Evolutionary conservation across 768 basidiomycete species (phyloP).

Genomic region (Agaricus subrufescens): DNA sequence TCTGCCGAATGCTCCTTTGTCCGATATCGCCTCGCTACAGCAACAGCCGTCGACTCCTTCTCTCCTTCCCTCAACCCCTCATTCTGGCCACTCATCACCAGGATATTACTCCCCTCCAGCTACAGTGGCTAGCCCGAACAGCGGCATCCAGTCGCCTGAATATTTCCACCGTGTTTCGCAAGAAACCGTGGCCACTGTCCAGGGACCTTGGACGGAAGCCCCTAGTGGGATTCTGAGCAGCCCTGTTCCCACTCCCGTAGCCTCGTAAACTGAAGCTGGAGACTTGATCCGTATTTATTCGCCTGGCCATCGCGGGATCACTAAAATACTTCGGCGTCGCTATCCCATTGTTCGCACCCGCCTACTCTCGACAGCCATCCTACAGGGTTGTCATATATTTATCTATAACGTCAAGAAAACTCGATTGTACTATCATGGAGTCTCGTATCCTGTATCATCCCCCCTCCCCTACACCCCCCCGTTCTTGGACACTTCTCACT

Average conservation of each 20-base stretch:
- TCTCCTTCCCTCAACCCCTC: conserved; percentile 15
- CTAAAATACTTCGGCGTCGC: conserved; percentile 3
- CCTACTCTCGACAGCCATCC: conserved; percentile 5
- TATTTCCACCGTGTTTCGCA: conserved; percentile 14
- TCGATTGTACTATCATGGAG: conserved; percentile 11
- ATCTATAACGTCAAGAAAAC: conserved; percentile 12
- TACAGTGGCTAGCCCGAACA: conserved; percentile 9
- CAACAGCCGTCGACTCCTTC: conserved; percentile 12
- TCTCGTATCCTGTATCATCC: conserved; percentile 11
- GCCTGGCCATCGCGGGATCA: neutral
- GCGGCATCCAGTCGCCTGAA: conserved; percentile 10
- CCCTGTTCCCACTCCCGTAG: conserved; percentile 16
- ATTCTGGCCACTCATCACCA: conserved; percentile 22
- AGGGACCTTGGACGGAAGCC: neutral
- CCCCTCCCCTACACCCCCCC: neutral
- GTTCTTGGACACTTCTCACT: conserved; percentile 2
- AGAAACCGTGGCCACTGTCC: conserved; percentile 5
- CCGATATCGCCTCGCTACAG: conserved; percentile 56
- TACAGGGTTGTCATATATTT: conserved; percentile 10
- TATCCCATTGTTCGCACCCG: neutral
- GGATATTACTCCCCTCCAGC: conserved; percentile 18
- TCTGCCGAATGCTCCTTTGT: conserved; percentile 67
- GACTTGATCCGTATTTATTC: conserved; percentile 2
- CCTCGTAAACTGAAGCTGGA: conserved; percentile 11
- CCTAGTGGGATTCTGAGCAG: conserved; percentile 11